These are phyloP conservation scores for Micractinium conductrix DNA, from an alignment of 139 green algal genomes.

Conservation along the genomic window DNA sequence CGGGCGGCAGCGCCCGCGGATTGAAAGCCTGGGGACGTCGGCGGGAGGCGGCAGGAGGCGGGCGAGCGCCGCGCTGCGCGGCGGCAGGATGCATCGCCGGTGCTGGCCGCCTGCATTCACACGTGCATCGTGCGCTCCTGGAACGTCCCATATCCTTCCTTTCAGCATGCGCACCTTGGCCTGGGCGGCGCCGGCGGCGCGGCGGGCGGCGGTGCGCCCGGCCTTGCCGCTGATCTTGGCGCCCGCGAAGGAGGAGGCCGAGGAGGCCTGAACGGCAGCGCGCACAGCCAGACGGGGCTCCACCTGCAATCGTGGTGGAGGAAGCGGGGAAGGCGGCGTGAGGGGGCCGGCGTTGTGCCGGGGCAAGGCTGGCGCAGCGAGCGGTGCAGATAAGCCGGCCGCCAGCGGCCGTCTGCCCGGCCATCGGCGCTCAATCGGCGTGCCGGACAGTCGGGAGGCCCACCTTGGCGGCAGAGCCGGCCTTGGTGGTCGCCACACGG, in stretches of 20 bases:
- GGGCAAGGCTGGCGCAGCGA: slow-evolving; percentile 1
- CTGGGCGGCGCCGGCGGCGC: slow-evolving; percentile 34
- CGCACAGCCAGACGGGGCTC: slow-evolving; percentile 6
- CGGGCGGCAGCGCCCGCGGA: too few species aligned
- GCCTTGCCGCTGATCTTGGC: slow-evolving; percentile 35
- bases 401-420: too few species aligned
- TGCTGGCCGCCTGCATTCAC: background rate
- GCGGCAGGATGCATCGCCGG: background rate
- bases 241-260: slow-evolving; percentile 30
- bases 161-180: slow-evolving; percentile 36
- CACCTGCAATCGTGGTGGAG: background rate
- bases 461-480: slow-evolving; percentile 17
- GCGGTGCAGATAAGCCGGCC: slow-evolving; percentile 17
- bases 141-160: too few species aligned
- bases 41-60: background rate
- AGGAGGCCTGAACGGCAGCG: slow-evolving; percentile 12
- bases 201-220: slow-evolving; percentile 20
- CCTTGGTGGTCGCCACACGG: slow-evolving; percentile 18
- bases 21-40: background rate
- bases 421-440: background rate
- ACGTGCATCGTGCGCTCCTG: too few species aligned
- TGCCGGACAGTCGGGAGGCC: background rate
- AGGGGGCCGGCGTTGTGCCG: background rate
- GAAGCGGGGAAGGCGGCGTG: background rate
- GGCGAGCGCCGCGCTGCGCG: too few species aligned